A percentile compares a stretch with the other conserved stretches of the same genome.
Evolutionary conservation across 1,284 basidiomycete genomes (phyloP).

Genomic region (Trametes versicolor): DNA sequence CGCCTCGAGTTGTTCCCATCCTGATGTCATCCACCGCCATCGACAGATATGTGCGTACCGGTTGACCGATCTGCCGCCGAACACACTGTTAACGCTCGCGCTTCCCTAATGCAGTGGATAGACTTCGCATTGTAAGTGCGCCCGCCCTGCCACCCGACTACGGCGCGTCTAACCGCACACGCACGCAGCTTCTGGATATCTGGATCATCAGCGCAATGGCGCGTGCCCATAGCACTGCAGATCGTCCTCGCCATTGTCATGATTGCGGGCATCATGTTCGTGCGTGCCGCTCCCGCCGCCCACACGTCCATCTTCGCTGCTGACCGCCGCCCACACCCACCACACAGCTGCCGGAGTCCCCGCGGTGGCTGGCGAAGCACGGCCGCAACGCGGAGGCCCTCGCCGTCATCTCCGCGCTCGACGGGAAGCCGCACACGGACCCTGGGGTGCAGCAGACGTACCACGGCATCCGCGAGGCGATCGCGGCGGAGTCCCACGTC

Average conservation of each 20-base stretch:
- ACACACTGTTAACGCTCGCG: constrained; percentile 12
- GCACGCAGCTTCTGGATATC: constrained; percentile 60
- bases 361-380: constrained; percentile 75
- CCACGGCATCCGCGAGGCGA: constrained; percentile 63
- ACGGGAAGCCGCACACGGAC: constrained; percentile 63
- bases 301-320: not conserved
- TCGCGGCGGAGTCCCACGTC: constrained; percentile 43
- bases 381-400: constrained; percentile 69
- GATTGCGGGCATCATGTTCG: constrained; percentile 63
- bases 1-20: constrained; percentile 42
- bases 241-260: constrained; percentile 70
- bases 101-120: constrained; percentile 56
- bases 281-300: constrained; percentile 44
- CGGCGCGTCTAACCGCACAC: constrained; percentile 6
- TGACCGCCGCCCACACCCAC: not conserved
- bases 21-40: constrained; percentile 35
- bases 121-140: constrained; percentile 63
- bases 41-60: constrained; percentile 44
- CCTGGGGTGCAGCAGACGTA: constrained; percentile 62
- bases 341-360: constrained; percentile 73
- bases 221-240: constrained; percentile 76
- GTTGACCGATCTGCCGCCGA: constrained; percentile 6
- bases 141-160: not conserved
- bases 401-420: constrained; percentile 70
- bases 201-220: constrained; percentile 69